Evolutionary conservation across 2,329 filamentous ascomycete genomes (phyloP).

Genomic region (Ophiocordyceps australis): DNA sequence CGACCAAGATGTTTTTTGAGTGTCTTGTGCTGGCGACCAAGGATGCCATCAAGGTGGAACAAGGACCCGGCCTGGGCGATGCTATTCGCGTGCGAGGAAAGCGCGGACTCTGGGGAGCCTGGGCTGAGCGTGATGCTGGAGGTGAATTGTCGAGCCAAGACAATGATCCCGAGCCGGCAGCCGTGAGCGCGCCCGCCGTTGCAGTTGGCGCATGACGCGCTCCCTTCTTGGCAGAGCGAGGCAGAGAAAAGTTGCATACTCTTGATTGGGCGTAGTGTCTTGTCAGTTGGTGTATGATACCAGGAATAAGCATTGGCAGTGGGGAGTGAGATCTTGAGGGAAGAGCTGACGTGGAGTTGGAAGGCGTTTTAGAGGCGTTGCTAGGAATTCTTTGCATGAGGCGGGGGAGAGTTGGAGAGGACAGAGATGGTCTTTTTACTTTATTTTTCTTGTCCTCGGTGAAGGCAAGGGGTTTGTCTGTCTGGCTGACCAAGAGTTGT

Average conservation of each 20-base stretch:
- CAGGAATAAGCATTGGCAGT: constrained; percentile 15
- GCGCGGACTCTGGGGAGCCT: constrained; percentile 88
- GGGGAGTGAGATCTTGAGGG: too few relatives aligned
- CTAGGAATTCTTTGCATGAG: too few relatives aligned
- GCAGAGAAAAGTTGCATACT: constrained; percentile 2
- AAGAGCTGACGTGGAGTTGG: too few relatives aligned
- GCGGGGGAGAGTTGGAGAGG: too few relatives aligned
- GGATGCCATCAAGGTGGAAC: constrained; percentile 93
- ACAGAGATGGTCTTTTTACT: too few relatives aligned
- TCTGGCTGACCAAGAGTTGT: too few relatives aligned
- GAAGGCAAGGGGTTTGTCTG: too few relatives aligned
- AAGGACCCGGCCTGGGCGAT: constrained; percentile 58
- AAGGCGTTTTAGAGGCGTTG: too few relatives aligned
- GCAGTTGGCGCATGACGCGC: constrained; percentile 17
- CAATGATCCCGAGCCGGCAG: constrained; percentile 20
- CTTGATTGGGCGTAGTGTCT: constrained; percentile 4
- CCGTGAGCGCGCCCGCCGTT: constrained; percentile 12
- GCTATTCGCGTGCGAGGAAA: constrained; percentile 76
- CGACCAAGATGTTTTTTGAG: constrained; percentile 99
- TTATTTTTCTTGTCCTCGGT: too few relatives aligned
- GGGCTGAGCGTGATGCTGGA: constrained; percentile 65
- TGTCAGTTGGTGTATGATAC: constrained; percentile 15
- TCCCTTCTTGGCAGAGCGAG: too few relatives aligned
- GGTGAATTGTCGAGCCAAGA: constrained; percentile 36
- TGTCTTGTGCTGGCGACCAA: constrained; percentile 90